These are phyloP conservation scores for Asterella californica DNA, from an alignment of 225 moss, liverwort and hornwort genomes.

Conservation along the genomic window DNA sequence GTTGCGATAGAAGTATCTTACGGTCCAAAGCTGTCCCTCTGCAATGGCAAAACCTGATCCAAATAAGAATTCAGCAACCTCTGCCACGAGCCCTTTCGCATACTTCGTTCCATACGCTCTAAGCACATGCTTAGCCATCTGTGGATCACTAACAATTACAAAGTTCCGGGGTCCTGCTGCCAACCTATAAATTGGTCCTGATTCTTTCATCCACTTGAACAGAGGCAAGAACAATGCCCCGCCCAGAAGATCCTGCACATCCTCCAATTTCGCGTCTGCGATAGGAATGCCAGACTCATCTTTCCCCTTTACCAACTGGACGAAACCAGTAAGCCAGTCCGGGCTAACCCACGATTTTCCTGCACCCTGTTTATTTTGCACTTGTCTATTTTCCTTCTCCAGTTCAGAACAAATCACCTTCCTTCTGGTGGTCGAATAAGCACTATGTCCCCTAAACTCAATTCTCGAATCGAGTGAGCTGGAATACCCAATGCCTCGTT, in stretches of 20 bases:
- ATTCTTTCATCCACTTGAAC: constrained; percentile 93
- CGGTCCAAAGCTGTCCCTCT: constrained; percentile 79
- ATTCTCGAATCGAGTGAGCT: background rate
- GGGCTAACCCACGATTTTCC: constrained; percentile 87
- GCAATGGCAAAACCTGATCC: constrained; percentile 92
- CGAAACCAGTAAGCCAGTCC: constrained; percentile 66
- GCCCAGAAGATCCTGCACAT: constrained; percentile 89
- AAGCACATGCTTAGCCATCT: constrained; percentile 86
- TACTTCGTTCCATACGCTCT: constrained; percentile 72
- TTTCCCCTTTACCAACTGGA: constrained; percentile 61
- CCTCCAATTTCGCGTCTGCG: constrained; percentile 83
- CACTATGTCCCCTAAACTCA: background rate
- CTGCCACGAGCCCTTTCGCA: constrained; percentile 70
- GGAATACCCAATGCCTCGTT: background rate
- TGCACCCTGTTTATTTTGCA: constrained; percentile 49
- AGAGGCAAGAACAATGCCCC: constrained; percentile 93
- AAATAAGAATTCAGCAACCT: constrained; percentile 79
- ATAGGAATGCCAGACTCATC: constrained; percentile 77
- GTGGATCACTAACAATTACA: constrained; percentile 88
- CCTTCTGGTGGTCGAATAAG: background rate
- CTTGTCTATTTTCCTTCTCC: constrained; percentile 15
- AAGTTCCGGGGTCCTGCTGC: constrained; percentile 95
- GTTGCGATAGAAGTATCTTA: constrained; percentile 27
- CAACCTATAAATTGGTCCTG: constrained; percentile 79
- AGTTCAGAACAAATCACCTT: constrained; percentile 5